Evolutionary conservation across 306 rosid species (phyloP).

Genomic region (Castanopsis chinensis): DNA sequence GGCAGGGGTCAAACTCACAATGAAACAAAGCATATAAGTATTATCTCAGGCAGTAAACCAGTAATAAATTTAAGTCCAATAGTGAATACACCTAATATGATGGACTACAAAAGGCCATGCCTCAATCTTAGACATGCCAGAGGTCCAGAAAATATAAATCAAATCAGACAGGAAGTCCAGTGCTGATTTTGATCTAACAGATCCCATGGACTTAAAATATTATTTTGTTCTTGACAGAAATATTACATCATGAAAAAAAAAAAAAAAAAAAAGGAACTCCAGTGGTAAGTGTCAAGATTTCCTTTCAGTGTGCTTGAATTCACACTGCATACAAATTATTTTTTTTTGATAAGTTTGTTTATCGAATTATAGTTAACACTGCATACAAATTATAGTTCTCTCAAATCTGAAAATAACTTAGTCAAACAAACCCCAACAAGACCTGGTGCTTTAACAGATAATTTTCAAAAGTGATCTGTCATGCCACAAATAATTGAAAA

Average conservation of each 20-base stretch:
- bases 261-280: not conserved
- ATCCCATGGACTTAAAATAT: not conserved
- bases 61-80: conserved; percentile 9
- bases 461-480: not conserved
- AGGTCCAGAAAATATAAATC: not conserved
- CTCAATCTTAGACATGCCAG: not conserved
- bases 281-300: not conserved
- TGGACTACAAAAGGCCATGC: not conserved
- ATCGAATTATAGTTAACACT: too few species aligned
- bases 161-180: not conserved
- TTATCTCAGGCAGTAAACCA: not conserved
- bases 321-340: not conserved
- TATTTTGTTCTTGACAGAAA: not conserved
- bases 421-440: not conserved
- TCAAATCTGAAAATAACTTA: not conserved
- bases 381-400: not conserved
- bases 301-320: not conserved
- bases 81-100: not conserved
- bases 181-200: not conserved
- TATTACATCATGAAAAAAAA: not conserved
- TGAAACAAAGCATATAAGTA: conserved; percentile 6
- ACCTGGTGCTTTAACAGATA: not conserved
- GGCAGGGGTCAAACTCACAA: conserved; percentile 3
- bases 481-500: not conserved
- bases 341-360: too few species aligned